Evolutionary conservation across 2,329 filamentous ascomycete species (phyloP).

Genomic region (Neurospora sp.): DNA sequence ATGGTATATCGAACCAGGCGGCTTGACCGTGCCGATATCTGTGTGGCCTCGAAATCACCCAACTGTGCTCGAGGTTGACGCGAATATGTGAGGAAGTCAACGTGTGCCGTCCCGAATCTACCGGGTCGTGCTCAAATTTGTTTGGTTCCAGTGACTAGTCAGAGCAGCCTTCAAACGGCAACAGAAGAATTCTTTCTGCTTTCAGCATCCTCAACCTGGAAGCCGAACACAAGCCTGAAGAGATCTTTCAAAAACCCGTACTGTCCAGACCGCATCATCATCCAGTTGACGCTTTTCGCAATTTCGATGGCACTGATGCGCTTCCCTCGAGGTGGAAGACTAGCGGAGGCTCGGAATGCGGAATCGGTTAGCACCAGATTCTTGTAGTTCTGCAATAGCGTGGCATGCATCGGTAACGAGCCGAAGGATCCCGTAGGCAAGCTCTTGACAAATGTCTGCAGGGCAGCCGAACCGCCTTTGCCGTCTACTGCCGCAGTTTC

Average conservation of each 20-base stretch:
- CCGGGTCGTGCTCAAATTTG: not conserved
- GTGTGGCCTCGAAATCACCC: not conserved
- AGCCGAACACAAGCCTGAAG: slow-evolving; percentile 76
- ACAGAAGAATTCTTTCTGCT: slow-evolving; percentile 56
- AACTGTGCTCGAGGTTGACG: not conserved
- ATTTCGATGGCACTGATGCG: slow-evolving; percentile 63
- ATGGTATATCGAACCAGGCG: not conserved
- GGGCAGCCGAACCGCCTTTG: slow-evolving; percentile 37
- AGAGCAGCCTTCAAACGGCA: slow-evolving; percentile 29
- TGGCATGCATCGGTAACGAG: slow-evolving; percentile 55
- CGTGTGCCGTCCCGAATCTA: not conserved
- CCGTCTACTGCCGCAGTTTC: slow-evolving; percentile 35
- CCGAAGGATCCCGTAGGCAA: slow-evolving; percentile 74
- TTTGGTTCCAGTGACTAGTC: not conserved
- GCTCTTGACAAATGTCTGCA: slow-evolving; percentile 67
- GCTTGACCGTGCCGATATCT: not conserved
- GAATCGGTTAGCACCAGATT: slow-evolving; percentile 67
- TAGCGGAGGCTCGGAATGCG: slow-evolving; percentile 45
- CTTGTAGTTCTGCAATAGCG: slow-evolving; percentile 69
- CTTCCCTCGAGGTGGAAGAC: slow-evolving; percentile 46
- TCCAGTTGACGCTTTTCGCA: slow-evolving; percentile 66
- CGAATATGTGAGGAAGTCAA: not conserved
- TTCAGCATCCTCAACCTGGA: slow-evolving; percentile 68
- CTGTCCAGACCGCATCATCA: slow-evolving; percentile 58
- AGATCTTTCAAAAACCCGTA: slow-evolving; percentile 75